Evolutionary conservation across 2,329 filamentous ascomycete genomes (phyloP).

Genomic region (Aaosphaeria pasadenensis): DNA sequence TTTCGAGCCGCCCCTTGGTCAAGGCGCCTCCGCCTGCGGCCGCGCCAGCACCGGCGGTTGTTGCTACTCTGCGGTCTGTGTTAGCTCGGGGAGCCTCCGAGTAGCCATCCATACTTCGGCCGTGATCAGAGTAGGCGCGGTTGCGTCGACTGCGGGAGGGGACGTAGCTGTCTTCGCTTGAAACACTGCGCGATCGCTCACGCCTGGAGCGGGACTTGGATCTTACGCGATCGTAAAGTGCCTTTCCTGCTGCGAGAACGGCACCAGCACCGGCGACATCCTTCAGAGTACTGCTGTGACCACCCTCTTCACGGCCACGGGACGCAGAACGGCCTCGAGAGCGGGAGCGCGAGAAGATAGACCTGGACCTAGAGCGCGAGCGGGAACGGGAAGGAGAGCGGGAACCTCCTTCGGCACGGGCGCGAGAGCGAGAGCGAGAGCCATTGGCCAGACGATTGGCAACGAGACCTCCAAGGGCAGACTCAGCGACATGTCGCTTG

Average conservation of each 20-base stretch:
- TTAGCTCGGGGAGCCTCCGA: slow-evolving; percentile 34
- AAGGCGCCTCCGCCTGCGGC: slow-evolving; percentile 26
- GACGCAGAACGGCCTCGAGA: slow-evolving; percentile 34
- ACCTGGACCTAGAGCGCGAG: slow-evolving; percentile 65
- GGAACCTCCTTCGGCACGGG: slow-evolving; percentile 40
- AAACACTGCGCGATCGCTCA: slow-evolving; percentile 43
- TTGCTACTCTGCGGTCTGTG: slow-evolving; percentile 37
- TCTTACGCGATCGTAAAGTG: slow-evolving; percentile 54
- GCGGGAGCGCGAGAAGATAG: slow-evolving; percentile 41
- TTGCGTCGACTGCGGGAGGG: slow-evolving; percentile 46
- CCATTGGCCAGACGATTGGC: slow-evolving; percentile 85
- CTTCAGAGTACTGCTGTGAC: slow-evolving; percentile 46
- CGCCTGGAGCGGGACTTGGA: slow-evolving; percentile 51
- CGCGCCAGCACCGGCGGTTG: slow-evolving; percentile 33
- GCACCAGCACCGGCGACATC: slow-evolving; percentile 49
- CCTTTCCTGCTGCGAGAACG: slow-evolving; percentile 50
- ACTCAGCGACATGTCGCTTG: slow-evolving; percentile 80
- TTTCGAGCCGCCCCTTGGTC: slow-evolving; percentile 17
- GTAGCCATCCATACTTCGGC: slow-evolving; percentile 43
- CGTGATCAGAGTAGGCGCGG: slow-evolving; percentile 34
- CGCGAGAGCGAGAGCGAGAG: slow-evolving; percentile 60
- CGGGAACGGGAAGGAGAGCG: slow-evolving; percentile 53
- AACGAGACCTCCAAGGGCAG: slow-evolving; percentile 83
- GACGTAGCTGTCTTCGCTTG: slow-evolving; percentile 52
- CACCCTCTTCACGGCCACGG: slow-evolving; percentile 44